These are phyloP conservation scores for Lyophyllum decastes DNA, from an alignment of 768 basidiomycete genomes.

Conservation along the genomic window DNA sequence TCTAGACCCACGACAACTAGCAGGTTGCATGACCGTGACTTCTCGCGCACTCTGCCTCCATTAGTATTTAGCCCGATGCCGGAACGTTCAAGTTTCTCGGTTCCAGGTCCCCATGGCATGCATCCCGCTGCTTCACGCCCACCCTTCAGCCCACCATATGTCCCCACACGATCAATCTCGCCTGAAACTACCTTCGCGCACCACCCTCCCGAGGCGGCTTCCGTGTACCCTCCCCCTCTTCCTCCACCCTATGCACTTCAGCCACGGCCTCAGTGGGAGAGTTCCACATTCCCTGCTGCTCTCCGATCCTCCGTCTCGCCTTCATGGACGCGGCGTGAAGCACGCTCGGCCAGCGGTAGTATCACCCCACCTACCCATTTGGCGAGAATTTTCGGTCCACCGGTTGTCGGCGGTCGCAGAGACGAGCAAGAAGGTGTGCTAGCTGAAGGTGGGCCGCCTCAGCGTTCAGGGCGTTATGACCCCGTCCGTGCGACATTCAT, in stretches of 20 bases:
- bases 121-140: constrained; percentile 5
- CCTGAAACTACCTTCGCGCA: constrained; percentile 35
- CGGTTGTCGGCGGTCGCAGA: background rate
- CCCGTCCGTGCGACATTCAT: constrained; percentile 49
- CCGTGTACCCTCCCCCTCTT: constrained; percentile 27
- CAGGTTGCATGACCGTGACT: constrained; percentile 22
- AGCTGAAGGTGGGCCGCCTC: constrained; percentile 22
- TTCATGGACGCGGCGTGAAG: constrained; percentile 35
- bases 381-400: constrained; percentile 4
- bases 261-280: constrained; percentile 69
- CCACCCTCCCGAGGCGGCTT: constrained; percentile 30
- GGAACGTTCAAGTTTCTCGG: constrained; percentile 9
- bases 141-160: constrained; percentile 13
- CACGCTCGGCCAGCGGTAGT: constrained; percentile 28
- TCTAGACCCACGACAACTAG: constrained; percentile 24
- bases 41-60: constrained; percentile 37
- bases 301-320: constrained; percentile 39
- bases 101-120: background rate
- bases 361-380: constrained; percentile 24
- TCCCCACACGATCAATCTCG: constrained; percentile 31
- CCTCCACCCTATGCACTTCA: constrained; percentile 68
- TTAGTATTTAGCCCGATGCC: constrained; percentile 24
- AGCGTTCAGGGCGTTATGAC: constrained; percentile 50
- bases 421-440: background rate
- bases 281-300: constrained; percentile 35